These are phyloP conservation scores for Aspergillus awamori DNA, from an alignment of 2,329 filamentous ascomycete species.

Conservation along the genomic window DNA sequence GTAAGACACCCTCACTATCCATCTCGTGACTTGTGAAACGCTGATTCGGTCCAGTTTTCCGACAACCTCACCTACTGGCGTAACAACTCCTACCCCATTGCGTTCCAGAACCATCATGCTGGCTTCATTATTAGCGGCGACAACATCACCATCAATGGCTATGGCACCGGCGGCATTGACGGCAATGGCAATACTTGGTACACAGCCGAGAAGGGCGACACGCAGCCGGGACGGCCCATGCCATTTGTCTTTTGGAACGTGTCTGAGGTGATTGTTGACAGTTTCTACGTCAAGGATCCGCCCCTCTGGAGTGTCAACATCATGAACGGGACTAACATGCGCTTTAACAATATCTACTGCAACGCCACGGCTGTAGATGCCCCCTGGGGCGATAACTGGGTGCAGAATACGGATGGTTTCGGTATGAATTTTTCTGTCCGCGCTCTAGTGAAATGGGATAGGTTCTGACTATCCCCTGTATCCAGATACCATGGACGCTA, in stretches of 20 bases:
- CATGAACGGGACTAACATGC: constrained; percentile 60
- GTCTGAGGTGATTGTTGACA: constrained; percentile 56
- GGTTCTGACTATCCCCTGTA: not conserved
- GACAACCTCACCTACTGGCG: constrained; percentile 59
- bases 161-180: constrained; percentile 56
- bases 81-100: constrained; percentile 55
- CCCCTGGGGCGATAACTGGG: constrained; percentile 58
- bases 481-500: constrained; percentile 57
- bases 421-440: constrained; percentile 24
- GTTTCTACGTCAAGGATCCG: constrained; percentile 56
- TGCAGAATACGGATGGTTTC: constrained; percentile 62
- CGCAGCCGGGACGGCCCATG: constrained; percentile 58
- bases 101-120: constrained; percentile 60
- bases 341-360: constrained; percentile 54
- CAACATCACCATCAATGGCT: constrained; percentile 55
- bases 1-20: constrained; percentile 31
- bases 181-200: constrained; percentile 61
- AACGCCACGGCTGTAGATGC: constrained; percentile 56
- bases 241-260: constrained; percentile 63
- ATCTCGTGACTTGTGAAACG: not conserved
- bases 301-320: constrained; percentile 60
- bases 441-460: not conserved
- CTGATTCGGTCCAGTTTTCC: constrained; percentile 42
- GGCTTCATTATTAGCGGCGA: constrained; percentile 56
- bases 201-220: constrained; percentile 50